phyloP scores from a whole-genome alignment of 1,284 basidiomycete genomes.

The Rhodotorula sp. region DNA sequence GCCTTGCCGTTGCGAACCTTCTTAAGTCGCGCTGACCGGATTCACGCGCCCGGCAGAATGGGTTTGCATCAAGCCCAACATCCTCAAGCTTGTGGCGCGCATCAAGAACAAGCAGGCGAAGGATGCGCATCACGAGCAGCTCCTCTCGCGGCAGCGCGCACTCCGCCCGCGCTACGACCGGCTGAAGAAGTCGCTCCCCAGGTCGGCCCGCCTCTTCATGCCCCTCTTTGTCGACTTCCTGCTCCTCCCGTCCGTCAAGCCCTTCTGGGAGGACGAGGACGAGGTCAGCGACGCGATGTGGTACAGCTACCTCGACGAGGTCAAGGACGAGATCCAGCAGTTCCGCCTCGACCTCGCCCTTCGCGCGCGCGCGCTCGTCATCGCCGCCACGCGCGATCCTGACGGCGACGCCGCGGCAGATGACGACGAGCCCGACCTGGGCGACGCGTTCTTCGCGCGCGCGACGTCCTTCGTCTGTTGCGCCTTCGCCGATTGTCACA shows the following conservation, averaged over 20 bases:
- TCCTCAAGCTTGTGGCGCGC: no score
- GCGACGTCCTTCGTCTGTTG: conserved; percentile 12
- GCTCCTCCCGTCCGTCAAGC: neutral
- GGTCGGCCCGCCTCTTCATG: neutral
- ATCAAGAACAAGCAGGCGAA: no score
- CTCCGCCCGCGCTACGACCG: conserved; percentile 4
- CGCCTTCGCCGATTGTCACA: neutral
- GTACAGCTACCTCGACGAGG: neutral
- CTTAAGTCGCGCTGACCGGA: no score
- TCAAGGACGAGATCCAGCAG: conserved; percentile 2
- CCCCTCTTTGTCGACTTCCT: conserved; percentile 20
- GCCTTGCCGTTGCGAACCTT: no score
- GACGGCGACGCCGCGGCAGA: neutral
- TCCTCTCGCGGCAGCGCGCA: neutral
- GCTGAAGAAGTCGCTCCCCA: neutral
- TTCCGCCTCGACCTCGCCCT: neutral
- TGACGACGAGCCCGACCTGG: neutral
- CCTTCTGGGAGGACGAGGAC: neutral
- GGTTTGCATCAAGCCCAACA: no score
- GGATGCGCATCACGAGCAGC: no score
- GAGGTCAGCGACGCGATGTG: neutral
- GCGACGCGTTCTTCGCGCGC: conserved; percentile 9
- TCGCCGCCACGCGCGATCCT: neutral
- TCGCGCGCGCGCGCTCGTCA: neutral
- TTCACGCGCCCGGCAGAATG: no score